Conservation (phyloP, 495 filamentous ascomycete species). For the Penicillium turbatum region DNA sequence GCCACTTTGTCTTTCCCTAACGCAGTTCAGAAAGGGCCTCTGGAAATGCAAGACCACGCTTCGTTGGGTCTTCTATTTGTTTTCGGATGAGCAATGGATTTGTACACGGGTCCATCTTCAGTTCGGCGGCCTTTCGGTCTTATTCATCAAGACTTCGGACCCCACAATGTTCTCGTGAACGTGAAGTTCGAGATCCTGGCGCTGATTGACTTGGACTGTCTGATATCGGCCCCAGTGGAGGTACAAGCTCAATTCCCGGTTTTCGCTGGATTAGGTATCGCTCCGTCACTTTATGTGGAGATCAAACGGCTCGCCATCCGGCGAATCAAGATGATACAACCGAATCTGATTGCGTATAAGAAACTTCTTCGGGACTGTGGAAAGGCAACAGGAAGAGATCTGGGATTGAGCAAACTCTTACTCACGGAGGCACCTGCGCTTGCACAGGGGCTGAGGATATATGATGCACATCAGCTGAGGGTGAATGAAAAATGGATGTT, state of each 20-base stretch:
- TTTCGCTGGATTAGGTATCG: background rate
- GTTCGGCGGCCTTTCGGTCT: background rate
- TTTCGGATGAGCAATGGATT: background rate
- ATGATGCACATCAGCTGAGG: background rate
- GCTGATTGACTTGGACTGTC: background rate
- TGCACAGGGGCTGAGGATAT: background rate
- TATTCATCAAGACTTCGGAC: background rate
- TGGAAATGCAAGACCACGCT: background rate
- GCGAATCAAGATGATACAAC: background rate
- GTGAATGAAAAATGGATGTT: background rate
- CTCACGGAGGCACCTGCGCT: background rate
- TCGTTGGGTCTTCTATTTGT: background rate
- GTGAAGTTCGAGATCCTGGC: background rate
- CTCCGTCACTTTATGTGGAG: background rate
- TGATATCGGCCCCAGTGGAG: background rate
- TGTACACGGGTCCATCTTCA: background rate
- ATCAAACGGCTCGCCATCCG: background rate
- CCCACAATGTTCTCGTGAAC: background rate
- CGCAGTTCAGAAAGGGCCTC: background rate
- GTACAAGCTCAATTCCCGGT: background rate
- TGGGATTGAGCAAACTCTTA: background rate
- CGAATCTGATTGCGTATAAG: background rate
- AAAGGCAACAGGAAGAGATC: background rate
- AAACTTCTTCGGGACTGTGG: background rate
- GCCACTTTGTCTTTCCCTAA: background rate